phyloP scores from a whole-genome alignment of 2,329 filamentous ascomycete species.

The Paecilomyces sp. region DNA sequence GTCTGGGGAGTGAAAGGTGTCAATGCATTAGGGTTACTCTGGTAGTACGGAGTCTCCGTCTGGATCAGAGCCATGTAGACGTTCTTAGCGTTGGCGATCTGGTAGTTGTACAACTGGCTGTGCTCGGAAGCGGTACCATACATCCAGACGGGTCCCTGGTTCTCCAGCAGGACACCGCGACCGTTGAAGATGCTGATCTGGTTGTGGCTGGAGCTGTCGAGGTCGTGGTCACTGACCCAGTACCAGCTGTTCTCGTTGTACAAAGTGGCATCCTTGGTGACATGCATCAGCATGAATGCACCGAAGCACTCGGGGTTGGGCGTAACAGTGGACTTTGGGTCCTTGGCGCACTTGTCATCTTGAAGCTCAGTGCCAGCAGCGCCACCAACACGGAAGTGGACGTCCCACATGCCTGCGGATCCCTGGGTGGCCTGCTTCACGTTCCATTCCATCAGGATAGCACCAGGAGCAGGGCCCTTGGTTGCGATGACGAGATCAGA shows the following conservation, averaged over 20 bases:
- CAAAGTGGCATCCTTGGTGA: conserved; percentile 51
- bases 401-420: conserved; percentile 80
- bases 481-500: conserved; percentile 82
- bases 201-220: conserved; percentile 63
- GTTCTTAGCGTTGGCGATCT: conserved; percentile 68
- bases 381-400: conserved; percentile 91
- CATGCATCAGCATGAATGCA: conserved; percentile 58
- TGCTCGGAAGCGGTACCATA: conserved; percentile 65
- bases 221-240: conserved; percentile 86
- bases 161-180: conserved; percentile 75
- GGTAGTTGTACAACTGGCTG: conserved; percentile 67
- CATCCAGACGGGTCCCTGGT: conserved; percentile 71
- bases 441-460: conserved; percentile 90
- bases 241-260: conserved; percentile 89
- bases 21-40: conserved; percentile 69
- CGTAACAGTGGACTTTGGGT: conserved; percentile 54
- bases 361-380: conserved; percentile 77
- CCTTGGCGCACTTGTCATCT: conserved; percentile 72
- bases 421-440: conserved; percentile 58
- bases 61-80: conserved; percentile 80
- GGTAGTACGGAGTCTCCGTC: conserved; percentile 82
- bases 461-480: conserved; percentile 73
- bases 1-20: conserved; percentile 35
- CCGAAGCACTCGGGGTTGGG: conserved; percentile 65
- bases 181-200: conserved; percentile 76